Percentiles rank a stretch among this genome's conserved stretches.
These are phyloP conservation scores for Trametes elegans DNA, from an alignment of 768 basidiomycete genomes.

Conservation along the genomic window DNA sequence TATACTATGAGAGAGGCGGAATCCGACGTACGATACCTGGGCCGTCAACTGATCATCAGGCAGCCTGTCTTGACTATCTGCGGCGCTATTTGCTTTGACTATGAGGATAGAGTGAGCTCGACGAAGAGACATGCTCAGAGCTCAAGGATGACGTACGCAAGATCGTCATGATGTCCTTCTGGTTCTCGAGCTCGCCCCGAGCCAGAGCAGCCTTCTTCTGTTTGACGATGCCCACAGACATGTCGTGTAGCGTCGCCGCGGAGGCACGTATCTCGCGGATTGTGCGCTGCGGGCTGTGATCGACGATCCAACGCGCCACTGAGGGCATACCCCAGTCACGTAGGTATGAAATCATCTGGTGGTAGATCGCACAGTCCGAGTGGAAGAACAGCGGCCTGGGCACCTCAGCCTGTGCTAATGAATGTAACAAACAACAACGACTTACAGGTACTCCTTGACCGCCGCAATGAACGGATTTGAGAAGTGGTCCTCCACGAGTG, in stretches of 20 bases:
- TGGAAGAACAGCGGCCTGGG: not conserved
- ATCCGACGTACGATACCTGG: too few species aligned
- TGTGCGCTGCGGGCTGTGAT: constrained; percentile 32
- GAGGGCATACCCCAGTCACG: constrained; percentile 29
- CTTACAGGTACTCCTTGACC: constrained; percentile 25
- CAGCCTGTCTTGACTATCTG: too few species aligned
- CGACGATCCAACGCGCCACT: constrained; percentile 41
- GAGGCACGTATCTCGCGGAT: constrained; percentile 43
- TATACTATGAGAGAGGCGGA: too few species aligned
- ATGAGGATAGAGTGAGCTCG: too few species aligned
- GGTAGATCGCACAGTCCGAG: constrained; percentile 34
- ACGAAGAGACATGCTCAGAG: too few species aligned
- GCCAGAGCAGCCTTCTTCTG: constrained; percentile 34
- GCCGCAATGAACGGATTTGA: not conserved
- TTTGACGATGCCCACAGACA: constrained; percentile 38
- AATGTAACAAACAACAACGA: not conserved
- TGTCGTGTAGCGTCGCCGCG: constrained; percentile 45
- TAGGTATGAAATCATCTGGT: constrained; percentile 9
- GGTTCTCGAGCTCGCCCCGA: constrained; percentile 22
- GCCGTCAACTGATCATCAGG: too few species aligned
- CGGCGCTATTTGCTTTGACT: too few species aligned
- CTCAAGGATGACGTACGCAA: constrained; percentile 32
- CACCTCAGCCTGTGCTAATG: not conserved
- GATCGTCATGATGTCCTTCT: constrained; percentile 46
- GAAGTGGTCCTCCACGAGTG: not conserved